These are phyloP conservation scores for Starmerella asiatica DNA, from an alignment of 805 yeast genomes.

Conservation along the genomic window DNA sequence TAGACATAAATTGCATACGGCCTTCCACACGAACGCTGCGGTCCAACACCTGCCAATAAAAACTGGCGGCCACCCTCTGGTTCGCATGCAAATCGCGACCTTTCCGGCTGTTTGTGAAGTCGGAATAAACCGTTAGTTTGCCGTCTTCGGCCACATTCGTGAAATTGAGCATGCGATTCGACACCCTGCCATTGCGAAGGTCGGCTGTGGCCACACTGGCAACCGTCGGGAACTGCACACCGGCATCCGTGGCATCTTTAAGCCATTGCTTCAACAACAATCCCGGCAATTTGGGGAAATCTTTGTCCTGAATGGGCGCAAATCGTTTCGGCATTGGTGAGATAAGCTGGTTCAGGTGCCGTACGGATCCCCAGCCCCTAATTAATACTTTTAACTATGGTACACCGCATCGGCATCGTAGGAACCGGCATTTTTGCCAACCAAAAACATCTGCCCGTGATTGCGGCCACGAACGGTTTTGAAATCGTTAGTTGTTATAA, in stretches of 20 bases:
- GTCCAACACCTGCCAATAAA: conserved; percentile 83
- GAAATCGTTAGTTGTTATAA: conserved; percentile 61
- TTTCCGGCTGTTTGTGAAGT: conserved; percentile 78
- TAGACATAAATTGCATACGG: conserved; percentile 49
- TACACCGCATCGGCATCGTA: conserved; percentile 13
- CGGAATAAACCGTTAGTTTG: conserved; percentile 64
- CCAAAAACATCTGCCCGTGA: conserved; percentile 67
- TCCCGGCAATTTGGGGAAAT: conserved; percentile 39
- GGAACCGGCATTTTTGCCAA: conserved; percentile 57
- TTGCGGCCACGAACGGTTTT: conserved; percentile 36
- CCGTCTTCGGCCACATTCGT: conserved; percentile 78
- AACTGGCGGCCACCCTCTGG: conserved; percentile 65
- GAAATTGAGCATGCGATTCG: conserved; percentile 68
- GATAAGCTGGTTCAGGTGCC: too few relatives aligned
- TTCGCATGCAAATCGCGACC: conserved; percentile 55
- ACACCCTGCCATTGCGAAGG: conserved; percentile 75
- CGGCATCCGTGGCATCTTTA: conserved; percentile 46
- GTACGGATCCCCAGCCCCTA: too few relatives aligned
- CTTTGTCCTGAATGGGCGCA: conserved; percentile 35
- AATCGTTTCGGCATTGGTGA: background rate
- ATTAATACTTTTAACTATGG: too few relatives aligned
- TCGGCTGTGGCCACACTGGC: conserved; percentile 73
- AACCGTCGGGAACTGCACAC: conserved; percentile 63
- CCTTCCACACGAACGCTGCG: conserved; percentile 94
- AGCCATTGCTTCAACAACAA: conserved; percentile 75